Conservation (phyloP, 306 rosid genomes). For the Citrullus colocynthis region DNA sequence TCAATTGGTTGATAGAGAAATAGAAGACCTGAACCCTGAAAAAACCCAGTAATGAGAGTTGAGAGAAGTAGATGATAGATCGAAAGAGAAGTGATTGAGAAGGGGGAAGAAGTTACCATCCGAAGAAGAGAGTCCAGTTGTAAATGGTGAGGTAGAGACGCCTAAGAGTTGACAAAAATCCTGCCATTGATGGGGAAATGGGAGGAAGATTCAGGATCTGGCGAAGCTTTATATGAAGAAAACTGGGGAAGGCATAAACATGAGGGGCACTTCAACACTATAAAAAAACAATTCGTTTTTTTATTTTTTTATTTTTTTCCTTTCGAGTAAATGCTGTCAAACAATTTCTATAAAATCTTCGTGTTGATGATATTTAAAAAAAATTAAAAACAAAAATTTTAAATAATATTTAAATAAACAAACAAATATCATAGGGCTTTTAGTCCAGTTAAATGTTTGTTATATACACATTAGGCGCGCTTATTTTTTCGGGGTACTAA, state of each 20-base stretch:
- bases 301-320: too few species aligned
- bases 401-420: too few species aligned
- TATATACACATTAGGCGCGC: too few species aligned
- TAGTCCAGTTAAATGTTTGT: too few species aligned
- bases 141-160: conserved; percentile 62
- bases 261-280: too few species aligned
- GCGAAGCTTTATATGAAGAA: background rate
- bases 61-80: background rate
- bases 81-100: background rate
- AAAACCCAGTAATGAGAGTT: background rate
- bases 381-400: too few species aligned
- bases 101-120: conserved; percentile 40
- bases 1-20: conserved; percentile 38
- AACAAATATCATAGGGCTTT: too few species aligned
- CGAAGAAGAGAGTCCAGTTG: conserved; percentile 62
- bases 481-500: too few species aligned
- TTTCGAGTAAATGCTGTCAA: too few species aligned
- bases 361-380: too few species aligned
- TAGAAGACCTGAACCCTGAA: conserved; percentile 56
- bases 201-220: background rate
- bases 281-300: too few species aligned
- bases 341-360: too few species aligned
- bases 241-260: background rate
- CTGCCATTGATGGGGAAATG: conserved; percentile 40
- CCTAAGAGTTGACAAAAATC: conserved; percentile 20